These are phyloP conservation scores for Ilex paraguariensis DNA, from an alignment of 305 asterid species.

Conservation along the genomic window DNA sequence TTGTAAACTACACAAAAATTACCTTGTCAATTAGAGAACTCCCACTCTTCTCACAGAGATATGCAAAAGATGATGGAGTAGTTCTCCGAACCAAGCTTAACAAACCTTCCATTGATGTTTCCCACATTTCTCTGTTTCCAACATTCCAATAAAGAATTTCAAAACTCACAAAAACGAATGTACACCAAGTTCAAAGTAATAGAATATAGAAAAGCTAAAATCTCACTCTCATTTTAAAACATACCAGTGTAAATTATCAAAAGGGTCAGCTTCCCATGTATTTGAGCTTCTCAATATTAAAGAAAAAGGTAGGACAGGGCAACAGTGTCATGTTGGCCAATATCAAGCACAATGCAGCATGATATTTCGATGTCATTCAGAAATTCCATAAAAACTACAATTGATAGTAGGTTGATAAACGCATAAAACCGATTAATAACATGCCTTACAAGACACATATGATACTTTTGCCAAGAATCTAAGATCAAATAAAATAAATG, in stretches of 20 bases:
- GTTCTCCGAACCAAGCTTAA: slow-evolving; percentile 86
- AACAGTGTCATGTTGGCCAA: too few species aligned
- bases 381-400: too few species aligned
- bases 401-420: too few species aligned
- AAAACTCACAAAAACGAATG: neutral
- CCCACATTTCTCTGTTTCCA: slow-evolving; percentile 92
- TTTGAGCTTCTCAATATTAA: neutral
- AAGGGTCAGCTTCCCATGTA: neutral
- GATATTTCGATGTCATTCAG: too few species aligned
- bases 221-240: neutral
- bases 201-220: too few species aligned
- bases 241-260: too few species aligned
- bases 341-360: too few species aligned
- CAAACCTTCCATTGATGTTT: slow-evolving; percentile 92
- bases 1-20: slow-evolving; percentile 6
- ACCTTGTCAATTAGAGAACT: slow-evolving; percentile 77
- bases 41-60: slow-evolving; percentile 83
- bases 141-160: slow-evolving; percentile 1
- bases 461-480: slow-evolving; percentile 1
- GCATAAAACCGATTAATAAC: neutral
- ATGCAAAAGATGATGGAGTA: slow-evolving; percentile 75
- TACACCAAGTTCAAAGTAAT: neutral
- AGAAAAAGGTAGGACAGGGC: neutral
- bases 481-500: neutral
- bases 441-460: neutral